phyloP scores from a whole-genome alignment of 306 rosid genomes.

The Carpinus fangiana region DNA sequence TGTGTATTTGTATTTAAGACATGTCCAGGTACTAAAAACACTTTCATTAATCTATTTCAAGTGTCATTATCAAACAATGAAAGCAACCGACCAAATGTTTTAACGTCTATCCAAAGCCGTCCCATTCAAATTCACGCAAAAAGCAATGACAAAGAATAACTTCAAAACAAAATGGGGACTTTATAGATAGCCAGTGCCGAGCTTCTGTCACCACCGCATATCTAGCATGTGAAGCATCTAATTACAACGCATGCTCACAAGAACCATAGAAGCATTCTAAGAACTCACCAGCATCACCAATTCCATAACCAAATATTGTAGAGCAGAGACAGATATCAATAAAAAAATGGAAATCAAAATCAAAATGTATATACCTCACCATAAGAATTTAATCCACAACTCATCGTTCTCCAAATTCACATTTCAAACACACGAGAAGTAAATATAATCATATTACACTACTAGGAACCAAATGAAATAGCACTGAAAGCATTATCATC shows the following conservation, averaged over 20 bases:
- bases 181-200: neutral
- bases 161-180: neutral
- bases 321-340: neutral
- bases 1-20: neutral
- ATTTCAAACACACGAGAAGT: neutral
- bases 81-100: neutral
- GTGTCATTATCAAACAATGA: neutral
- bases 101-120: neutral
- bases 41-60: neutral
- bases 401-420: neutral
- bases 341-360: neutral
- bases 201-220: neutral
- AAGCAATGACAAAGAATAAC: neutral
- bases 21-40: neutral
- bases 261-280: neutral
- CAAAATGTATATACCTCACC: neutral
- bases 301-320: neutral
- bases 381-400: neutral
- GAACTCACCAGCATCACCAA: neutral
- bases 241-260: neutral
- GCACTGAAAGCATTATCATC: neutral
- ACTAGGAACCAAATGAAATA: neutral
- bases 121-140: neutral
- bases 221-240: neutral
- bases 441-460: neutral